phyloP scores from a whole-genome alignment of 139 green algal species.

The Chlorella sp. region DNA sequence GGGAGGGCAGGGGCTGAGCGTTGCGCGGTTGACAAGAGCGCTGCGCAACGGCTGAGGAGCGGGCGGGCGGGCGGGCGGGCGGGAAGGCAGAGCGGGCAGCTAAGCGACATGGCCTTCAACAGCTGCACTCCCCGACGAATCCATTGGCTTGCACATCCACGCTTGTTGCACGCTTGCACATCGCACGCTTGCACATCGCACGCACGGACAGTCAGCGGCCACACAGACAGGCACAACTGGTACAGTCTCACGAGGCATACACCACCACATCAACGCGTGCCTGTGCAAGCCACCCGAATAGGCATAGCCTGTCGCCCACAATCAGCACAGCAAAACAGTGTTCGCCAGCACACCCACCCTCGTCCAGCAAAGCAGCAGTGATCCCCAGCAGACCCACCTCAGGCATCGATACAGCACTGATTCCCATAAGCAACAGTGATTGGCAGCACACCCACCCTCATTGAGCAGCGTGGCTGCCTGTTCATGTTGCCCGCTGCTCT shows the following conservation, averaged over 20 bases:
- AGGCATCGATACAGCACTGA: background rate
- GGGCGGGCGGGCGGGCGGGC: background rate
- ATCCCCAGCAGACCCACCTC: too few relatives aligned
- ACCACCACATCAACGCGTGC: too few relatives aligned
- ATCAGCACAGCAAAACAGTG: too few relatives aligned
- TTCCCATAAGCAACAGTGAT: background rate
- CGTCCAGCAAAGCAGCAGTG: too few relatives aligned
- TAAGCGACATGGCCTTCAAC: background rate
- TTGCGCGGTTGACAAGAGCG: background rate
- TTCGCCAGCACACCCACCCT: background rate
- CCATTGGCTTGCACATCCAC: too few relatives aligned
- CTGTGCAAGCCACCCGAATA: too few relatives aligned
- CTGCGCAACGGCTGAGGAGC: background rate
- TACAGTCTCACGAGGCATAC: too few relatives aligned
- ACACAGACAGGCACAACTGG: too few relatives aligned
- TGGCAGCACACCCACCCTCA: background rate
- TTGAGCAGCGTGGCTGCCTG: background rate
- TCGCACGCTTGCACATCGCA: too few relatives aligned
- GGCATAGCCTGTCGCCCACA: too few relatives aligned
- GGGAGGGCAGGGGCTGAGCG: background rate
- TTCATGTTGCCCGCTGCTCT: background rate
- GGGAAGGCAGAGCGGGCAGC: background rate
- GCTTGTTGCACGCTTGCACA: too few relatives aligned
- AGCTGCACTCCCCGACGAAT: background rate
- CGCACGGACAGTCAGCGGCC: too few relatives aligned